Percentiles rank a stretch among this genome's conserved stretches.
Conservation (phyloP, 139 green algal genomes). For the Edaphochlamys debaryana region DNA sequence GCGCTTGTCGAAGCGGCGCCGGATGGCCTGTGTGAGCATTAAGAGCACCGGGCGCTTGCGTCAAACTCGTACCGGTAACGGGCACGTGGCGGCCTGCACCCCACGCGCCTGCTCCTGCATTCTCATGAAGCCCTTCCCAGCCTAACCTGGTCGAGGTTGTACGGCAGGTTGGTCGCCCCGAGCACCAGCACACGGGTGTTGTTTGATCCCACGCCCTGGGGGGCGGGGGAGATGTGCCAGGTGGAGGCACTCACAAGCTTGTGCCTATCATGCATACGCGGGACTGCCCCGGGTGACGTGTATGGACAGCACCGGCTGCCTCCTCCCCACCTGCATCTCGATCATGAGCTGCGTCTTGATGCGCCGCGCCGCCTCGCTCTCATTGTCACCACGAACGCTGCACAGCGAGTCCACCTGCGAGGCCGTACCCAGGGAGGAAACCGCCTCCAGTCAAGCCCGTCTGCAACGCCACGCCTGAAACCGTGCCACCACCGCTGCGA, state of each 20-base stretch:
- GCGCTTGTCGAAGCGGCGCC: conserved; percentile 91
- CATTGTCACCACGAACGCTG: conserved; percentile 86
- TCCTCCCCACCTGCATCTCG: conserved; percentile 86
- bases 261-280: no score
- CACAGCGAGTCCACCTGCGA: conserved; percentile 90
- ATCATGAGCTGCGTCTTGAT: conserved; percentile 99
- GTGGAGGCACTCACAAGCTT: no score
- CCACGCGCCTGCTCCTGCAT: no score
- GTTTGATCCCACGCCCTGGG: conserved; percentile 60
- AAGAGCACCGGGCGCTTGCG: no score
- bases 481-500: not conserved
- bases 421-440: no score
- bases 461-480: not conserved
- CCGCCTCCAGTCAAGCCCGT: no score
- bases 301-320: no score
- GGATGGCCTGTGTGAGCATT: conserved; percentile 58
- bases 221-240: not conserved
- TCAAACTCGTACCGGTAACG: no score
- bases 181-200: conserved; percentile 90
- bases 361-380: conserved; percentile 94
- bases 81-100: no score
- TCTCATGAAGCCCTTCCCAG: no score
- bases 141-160: conserved; percentile 85
- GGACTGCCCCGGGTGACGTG: no score
- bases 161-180: conserved; percentile 97